These are phyloP conservation scores for Nephromyces sp. DNA, from an alignment of 169 alveolate species.

Conservation along the genomic window DNA sequence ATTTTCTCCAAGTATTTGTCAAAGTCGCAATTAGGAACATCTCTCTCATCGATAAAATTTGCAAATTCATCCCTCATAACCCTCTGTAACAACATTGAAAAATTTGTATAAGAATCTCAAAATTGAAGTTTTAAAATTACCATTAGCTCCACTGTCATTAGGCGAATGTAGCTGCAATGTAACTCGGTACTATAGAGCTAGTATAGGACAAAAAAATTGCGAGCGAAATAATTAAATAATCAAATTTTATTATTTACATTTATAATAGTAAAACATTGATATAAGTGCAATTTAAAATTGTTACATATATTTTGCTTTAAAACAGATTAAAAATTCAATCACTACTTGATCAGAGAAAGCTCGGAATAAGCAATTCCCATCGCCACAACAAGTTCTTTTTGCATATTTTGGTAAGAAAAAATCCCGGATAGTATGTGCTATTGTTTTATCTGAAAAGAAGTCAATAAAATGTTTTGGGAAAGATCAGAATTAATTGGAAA, in stretches of 20 bases:
- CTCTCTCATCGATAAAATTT: slow-evolving; percentile 8
- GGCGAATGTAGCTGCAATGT: background rate
- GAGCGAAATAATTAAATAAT: too few relatives aligned
- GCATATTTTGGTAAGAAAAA: too few relatives aligned
- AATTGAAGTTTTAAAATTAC: background rate
- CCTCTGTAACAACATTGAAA: slow-evolving; percentile 7
- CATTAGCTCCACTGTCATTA: background rate
- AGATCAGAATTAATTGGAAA: too few relatives aligned
- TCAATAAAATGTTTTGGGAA: too few relatives aligned
- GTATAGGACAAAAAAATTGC: background rate
- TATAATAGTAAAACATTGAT: too few relatives aligned
- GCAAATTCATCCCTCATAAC: slow-evolving; percentile 9
- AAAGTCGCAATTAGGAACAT: slow-evolving; percentile 4
- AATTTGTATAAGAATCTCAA: background rate
- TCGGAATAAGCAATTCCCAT: background rate
- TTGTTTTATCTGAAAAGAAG: too few relatives aligned
- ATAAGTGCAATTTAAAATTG: too few relatives aligned
- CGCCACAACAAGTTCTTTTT: background rate
- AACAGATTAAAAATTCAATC: too few relatives aligned
- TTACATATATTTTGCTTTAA: too few relatives aligned
- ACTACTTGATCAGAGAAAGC: background rate
- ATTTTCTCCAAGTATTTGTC: slow-evolving; percentile 10
- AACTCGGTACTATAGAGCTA: background rate
- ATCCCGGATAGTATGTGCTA: too few relatives aligned
- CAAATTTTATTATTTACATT: too few relatives aligned